Base-by-base conservation (phyloP, 2,329 filamentous ascomycete genomes). In the Microsporum audouinii region DNA sequence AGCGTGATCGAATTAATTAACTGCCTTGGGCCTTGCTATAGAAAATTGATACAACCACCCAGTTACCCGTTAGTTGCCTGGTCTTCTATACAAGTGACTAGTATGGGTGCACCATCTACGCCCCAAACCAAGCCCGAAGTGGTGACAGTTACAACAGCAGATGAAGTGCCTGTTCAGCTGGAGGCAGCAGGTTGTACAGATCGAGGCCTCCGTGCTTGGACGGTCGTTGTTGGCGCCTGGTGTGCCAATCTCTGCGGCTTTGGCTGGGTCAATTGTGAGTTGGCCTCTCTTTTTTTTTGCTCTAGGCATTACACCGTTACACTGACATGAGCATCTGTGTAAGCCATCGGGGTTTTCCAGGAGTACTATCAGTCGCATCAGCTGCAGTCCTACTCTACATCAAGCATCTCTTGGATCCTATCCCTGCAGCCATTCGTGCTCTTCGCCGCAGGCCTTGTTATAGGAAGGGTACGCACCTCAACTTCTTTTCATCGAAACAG, bases 351-450 rank as follows among this genome's bases (percentile, higher is more conserved):
- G 5, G 73, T 80, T 10, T 85, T 85, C 65, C 82, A 85, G 66
- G 77, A 79, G 17, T 83, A 84, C 67, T 86, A 85, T 65, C 72
- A 83, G 63, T 75, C 69, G 5, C 71, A 78, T 5, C 75, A 79
- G n/a, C 71, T 85, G 2, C 68, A 66, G 3, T 57, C 74, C 1
- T 81, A 82, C 64, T 80, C 80, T 0, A 67, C 80, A 0, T 81
- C 79, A 60, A 80, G 79, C 0, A 75, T 86, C n/a, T 74, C 82
- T 14, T 86, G 83, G 83, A 85, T 85, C 55, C 77, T 81, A 0
- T 82, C 81, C 0, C 68, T 84, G 5, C 78, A 84, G 63, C 72
- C 79, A 12, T 82, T 80, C 65, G 76, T 82, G 67, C 78, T 86
- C 76, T 80, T 81, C 67, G 74, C 68, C 17, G 70, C 74, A 66